Evolutionary conservation across 495 filamentous ascomycete species (phyloP), one percentile per base, ranked within the genome.

Genomic region (Tricharina praecox): DNA sequence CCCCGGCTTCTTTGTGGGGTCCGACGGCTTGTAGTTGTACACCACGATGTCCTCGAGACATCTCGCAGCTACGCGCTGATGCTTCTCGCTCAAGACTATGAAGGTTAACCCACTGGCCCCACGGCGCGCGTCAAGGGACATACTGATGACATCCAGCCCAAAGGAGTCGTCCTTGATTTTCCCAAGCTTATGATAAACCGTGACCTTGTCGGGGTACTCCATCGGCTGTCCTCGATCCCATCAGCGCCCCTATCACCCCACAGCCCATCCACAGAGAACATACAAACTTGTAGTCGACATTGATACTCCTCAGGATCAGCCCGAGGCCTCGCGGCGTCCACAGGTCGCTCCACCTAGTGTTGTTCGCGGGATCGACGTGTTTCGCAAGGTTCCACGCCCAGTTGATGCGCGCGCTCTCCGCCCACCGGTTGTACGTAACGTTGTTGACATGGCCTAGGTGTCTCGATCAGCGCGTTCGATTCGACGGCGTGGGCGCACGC

Each of bases 261-360:
- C n/a, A 13, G 28, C 1, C 30, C 18, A 18, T 9, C 2, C 25
- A 33, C 23, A 39, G 18, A 30, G 34, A 7, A 68, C 74, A 3
- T 66, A 93, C 85, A 69, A 95, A 92, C 67, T 95, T 95, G 59
- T 81, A 97, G 55, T 94, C 82, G 3, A 79, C 72, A 55, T 74
- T 81, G 42, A 97, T 84, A 45, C 77, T 81, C 56, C 75, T 69
- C 57, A 95, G 62, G 40, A 95, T 94, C 45, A 95, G 53, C 0
- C 88, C 90, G 7, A 72, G 69, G 0, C 74, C 73, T 39, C 60
- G 72, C 1, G 79, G 74, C 23, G 70, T 74, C 67, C 76, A 72
- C 16, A 95, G 66, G 32, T 81, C 75, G 1, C 61, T 64, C 88
- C 88, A 97, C 52, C 76, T 63, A 38, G 66, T 56, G 50, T 70